Conservation (phyloP, 2,329 filamentous ascomycete species). For the Coniochaeta sp. region DNA sequence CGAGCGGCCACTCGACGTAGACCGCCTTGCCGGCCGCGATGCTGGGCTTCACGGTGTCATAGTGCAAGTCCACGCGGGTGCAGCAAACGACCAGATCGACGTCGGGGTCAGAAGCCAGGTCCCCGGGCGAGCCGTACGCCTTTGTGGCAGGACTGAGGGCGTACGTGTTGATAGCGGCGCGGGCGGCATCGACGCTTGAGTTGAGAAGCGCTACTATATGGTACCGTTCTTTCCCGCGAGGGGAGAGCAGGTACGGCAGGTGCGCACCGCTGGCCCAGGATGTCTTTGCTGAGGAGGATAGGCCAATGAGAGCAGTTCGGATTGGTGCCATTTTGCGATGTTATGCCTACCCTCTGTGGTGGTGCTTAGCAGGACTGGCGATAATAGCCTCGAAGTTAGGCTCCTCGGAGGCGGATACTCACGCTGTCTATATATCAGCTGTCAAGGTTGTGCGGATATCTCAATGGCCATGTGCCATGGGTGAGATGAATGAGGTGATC, state of each 20-base stretch:
- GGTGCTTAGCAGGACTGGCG: background rate
- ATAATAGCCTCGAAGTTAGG: no score
- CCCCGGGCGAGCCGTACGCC: conserved; percentile 42
- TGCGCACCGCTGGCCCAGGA: conserved; percentile 50
- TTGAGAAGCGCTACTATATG: conserved; percentile 46
- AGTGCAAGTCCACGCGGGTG: conserved; percentile 48
- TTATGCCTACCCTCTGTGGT: no score
- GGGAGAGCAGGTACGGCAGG: conserved; percentile 49
- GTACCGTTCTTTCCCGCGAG: conserved; percentile 32
- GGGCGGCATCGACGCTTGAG: conserved; percentile 35
- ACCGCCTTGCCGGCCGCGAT: conserved; percentile 43
- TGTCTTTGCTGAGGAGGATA: conserved; percentile 41
- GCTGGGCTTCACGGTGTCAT: conserved; percentile 34
- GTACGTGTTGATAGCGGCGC: conserved; percentile 33
- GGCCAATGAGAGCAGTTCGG: conserved; percentile 49
- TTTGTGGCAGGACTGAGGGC: conserved; percentile 30
- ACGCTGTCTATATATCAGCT: background rate
- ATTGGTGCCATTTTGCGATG: conserved; percentile 37
- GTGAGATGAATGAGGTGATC: background rate
- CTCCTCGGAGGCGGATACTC: no score
- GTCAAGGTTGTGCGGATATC: background rate
- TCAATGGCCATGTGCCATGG: background rate
- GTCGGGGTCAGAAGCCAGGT: conserved; percentile 33
- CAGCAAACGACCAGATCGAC: conserved; percentile 48
- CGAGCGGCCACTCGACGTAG: conserved; percentile 53